These are phyloP conservation scores for Sanghuangporus weigelae DNA, from an alignment of 1,284 basidiomycete species.

Conservation along the genomic window DNA sequence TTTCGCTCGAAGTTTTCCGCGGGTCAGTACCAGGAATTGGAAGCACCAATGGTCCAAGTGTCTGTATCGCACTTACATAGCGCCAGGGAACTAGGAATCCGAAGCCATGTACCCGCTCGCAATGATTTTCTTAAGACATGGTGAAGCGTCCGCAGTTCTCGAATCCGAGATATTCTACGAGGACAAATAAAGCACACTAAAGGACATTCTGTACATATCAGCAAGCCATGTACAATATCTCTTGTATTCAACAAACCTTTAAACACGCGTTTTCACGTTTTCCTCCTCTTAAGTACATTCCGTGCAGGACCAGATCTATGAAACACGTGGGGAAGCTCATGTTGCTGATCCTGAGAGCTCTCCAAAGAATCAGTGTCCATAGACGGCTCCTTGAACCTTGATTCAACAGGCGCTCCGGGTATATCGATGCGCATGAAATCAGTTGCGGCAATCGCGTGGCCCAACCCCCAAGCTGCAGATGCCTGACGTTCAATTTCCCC, in stretches of 20 bases:
- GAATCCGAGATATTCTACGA: background rate
- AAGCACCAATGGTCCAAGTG: background rate
- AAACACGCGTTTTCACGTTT: background rate
- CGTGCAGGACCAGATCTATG: background rate
- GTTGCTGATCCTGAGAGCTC: background rate
- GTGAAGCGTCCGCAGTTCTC: background rate
- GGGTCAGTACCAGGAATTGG: background rate
- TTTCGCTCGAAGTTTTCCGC: background rate
- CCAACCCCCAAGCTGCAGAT: constrained; percentile 48
- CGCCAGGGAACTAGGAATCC: constrained; percentile 1
- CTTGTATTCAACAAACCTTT: background rate
- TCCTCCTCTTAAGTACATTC: constrained; percentile 1
- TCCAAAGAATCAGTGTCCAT: background rate
- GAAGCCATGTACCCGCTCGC: background rate
- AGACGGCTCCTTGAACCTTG: constrained; percentile 6
- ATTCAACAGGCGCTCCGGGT: constrained; percentile 24
- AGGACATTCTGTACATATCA: background rate
- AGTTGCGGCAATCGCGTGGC: constrained; percentile 50
- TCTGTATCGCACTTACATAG: background rate
- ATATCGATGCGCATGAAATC: constrained; percentile 63
- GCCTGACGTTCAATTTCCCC: constrained; percentile 64
- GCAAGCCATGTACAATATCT: background rate
- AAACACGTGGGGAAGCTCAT: background rate
- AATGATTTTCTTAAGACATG: background rate
- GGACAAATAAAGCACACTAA: background rate